Base-by-base conservation (phyloP, 2,329 filamentous ascomycete genomes). In the Ophiostoma populinum region DNA sequence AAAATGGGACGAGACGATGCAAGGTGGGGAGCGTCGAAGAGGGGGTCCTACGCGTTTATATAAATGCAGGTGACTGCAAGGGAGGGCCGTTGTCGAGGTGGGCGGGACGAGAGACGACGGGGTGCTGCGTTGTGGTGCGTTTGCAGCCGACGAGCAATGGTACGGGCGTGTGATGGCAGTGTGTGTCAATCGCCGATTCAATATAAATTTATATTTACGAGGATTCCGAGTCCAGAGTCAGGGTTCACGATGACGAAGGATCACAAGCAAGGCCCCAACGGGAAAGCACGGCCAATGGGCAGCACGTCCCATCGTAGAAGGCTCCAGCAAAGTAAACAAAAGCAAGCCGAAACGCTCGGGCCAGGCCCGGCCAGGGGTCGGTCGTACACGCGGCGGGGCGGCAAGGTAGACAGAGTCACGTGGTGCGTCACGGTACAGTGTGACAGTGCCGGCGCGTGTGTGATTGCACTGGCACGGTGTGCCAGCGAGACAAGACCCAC, bases 281-380 rank as follows among this genome's bases (percentile, higher is more conserved):
- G n/a, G n/a, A n/a, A n/a, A n/a, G n/a, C n/a, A n/a, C n/a, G n/a
- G n/a, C n/a, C n/a, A n/a, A n/a, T n/a, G n/a, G n/a, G n/a, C 8
- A 21, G 29, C 12, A 7, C 22, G n/a, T 22, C 19, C 19, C 19
- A 30, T 13, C 17, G 18, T 31, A 19, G 36, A 38, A 32, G 33
- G 32, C 37, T 32, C 31, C 15, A 21, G 28, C 34, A 43, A 41
- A 45, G 43, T 45, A 45, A 45, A 45, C 43, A 45, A 45, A 42
- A 25, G 32, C 29, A 7, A 22, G 13, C 11, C 8, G 19, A 38
- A 33, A 39, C 33, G 42, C 42, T 44, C 35, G 40, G 42, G 34
- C 42, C 42, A 39, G 27, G 24, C 12, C n/a, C 9, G n/a, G 29
- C 27, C 19, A 31, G 26, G 31, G 25, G 22, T 12, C 25, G 25